Base-by-base conservation (phyloP, 2,329 filamentous ascomycete genomes). In the Diaporthe australafricana region DNA sequence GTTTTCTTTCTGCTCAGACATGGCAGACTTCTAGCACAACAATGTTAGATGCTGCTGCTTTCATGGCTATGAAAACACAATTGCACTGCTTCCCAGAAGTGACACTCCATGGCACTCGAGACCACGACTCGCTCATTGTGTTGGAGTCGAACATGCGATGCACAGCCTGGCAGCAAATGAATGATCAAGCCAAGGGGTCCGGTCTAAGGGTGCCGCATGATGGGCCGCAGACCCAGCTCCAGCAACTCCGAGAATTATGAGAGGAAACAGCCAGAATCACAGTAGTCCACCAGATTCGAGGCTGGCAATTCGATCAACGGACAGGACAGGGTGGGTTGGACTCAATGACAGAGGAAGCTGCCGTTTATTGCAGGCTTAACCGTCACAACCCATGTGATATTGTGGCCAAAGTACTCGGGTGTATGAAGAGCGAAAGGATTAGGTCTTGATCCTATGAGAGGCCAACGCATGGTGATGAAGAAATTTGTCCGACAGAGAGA, bases 1-100 rank as follows among this genome's bases (percentile, higher is more conserved):
- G 57, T 17, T 22, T 60, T 69, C 22, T 40, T 55, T 53, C 9
- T 20, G 50, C 47, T 25, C 45, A 60, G 70, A 68, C 71, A 52
- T 68, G 63, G 52, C 71, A 71, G 48, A 63, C 32, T 48, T 68
- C 56, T 73, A 73, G 72, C 67, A 60, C 66, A 72, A 66, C 57
- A 66, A 70, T 72, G 32, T 69, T 73, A 73, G 57, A 57, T 55
- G 50, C 62, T 69, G 57, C 68, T 67, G 65, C 67, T 56, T 50
- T 42, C 40, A 73, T 60, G 70, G 47, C 38, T 55, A 12, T 20
- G 22, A 48, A 42, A 22, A n/a, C 9, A 48, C 27, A 22, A 25
- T 25, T 35, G 42, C 20, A 48, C 20, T 20, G 17, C 42, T 14
- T 20, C 17, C 42, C 5, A 12, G 1, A 14, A 48, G 20, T 20